Percentiles rank a stretch among this genome's conserved stretches.
phyloP scores from a whole-genome alignment of 2,329 filamentous ascomycete genomes.

The Fusarium pseudograminearum region DNA sequence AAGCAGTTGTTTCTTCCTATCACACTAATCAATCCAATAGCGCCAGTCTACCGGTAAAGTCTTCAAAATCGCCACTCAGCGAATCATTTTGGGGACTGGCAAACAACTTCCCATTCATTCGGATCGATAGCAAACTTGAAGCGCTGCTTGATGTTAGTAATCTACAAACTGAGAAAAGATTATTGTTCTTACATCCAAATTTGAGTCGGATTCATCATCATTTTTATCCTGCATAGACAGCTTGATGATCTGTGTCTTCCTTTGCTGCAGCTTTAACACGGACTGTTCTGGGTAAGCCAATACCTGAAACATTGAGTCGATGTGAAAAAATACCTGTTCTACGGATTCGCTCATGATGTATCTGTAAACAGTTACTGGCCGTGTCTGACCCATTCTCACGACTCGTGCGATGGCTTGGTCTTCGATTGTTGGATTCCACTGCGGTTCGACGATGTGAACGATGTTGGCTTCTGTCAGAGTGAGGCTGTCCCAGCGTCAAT shows the following conservation, averaged over 20 bases:
- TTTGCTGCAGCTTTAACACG: not conserved
- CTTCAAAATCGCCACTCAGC: not conserved
- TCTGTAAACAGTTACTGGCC: not conserved
- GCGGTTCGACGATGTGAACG: not conserved
- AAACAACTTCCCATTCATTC: not conserved
- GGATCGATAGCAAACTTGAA: not conserved
- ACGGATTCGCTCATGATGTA: not conserved
- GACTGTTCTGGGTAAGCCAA: not conserved
- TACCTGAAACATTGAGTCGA: too few species aligned
- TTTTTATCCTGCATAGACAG: not conserved
- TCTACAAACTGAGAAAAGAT: accelerated
- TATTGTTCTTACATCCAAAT: not conserved
- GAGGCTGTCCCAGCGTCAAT: accelerated
- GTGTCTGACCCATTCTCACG: not conserved
- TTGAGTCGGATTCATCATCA: accelerated
- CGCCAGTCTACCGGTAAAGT: too few species aligned
- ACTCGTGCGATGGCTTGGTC: not conserved
- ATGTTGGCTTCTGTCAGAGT: not conserved
- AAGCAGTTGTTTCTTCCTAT: too few species aligned
- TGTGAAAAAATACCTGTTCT: not conserved
- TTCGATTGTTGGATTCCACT: not conserved
- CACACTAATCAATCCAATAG: too few species aligned
- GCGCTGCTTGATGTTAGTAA: not conserved
- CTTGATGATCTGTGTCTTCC: not conserved
- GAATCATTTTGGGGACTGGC: accelerated